Base-by-base conservation (phyloP, 2,329 filamentous ascomycete species). In the Fulvia fulva region DNA sequence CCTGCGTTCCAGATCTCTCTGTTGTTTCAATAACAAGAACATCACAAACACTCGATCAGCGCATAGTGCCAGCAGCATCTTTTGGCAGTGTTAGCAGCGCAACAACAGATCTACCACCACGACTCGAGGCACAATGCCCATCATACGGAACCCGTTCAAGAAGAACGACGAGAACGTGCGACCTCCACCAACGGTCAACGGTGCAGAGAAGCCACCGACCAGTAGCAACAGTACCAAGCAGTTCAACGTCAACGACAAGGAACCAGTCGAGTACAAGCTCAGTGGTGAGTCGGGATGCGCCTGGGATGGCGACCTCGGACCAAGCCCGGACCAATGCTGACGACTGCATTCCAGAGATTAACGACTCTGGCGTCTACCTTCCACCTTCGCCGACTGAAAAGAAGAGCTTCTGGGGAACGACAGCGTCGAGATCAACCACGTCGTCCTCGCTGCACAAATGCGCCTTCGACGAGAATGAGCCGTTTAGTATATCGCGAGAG, bases 301-400 rank as follows among this genome's bases (percentile, higher is more conserved):
- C 46, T 12, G 30, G 22, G 32, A n/a, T 50, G 45, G 45, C 34
- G 44, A 30, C 46, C 12, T 32, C 47, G 47, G 47, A 50, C 11
- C 47, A 32, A n/a, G 19, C 23, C 25, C 47, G 47, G 23, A 32
- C 19, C 47, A 50, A 50, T 34, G 47, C 51, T 57, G 53, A 61
- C 32, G n/a, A 37, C 16, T 54, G 37, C 26, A 41, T 37, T 50
- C 67, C 73, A 97, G 93, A 97, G 65, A 94, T 97, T 74, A 95
- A 96, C 72, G 92, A 96, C 76, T 95, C 89, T 74, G 93, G 93
- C 65, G 89, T 96, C 62, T 97, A 96, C 77, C 84, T 97, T 66
- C 93, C 93, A 83, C 93, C 93, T n/a, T 96, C 93, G 8, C 91
- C 93, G 2, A 84, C 87, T 14, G 91, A 96, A 75, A 90, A 90